phyloP scores from a whole-genome alignment of 1,139 yeast species.

The Yamadazyma trypodendri region DNA sequence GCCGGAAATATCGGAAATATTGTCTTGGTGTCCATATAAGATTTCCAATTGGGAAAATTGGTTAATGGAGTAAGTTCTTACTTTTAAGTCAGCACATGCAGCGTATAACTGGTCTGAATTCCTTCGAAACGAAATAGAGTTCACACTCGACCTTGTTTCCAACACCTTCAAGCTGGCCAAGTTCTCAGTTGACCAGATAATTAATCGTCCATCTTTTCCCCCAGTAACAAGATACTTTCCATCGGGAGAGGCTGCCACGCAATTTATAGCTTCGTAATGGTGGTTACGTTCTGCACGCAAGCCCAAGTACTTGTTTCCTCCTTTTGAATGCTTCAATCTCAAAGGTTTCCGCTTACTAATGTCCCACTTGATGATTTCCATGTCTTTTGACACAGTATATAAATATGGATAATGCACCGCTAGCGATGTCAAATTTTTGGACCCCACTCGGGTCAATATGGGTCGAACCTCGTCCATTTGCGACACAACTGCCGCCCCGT shows the following conservation, averaged over 20 bases:
- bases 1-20: constrained; percentile 76
- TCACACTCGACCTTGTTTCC: constrained; percentile 72
- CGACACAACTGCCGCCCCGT: constrained; percentile 47
- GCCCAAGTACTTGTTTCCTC: constrained; percentile 51
- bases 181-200: constrained; percentile 83
- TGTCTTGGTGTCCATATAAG: constrained; percentile 93
- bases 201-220: constrained; percentile 74
- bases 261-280: constrained; percentile 71
- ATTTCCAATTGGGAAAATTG: constrained; percentile 89
- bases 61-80: constrained; percentile 80
- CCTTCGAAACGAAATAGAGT: constrained; percentile 74
- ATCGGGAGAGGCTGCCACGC: constrained; percentile 84
- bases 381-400: constrained; percentile 83
- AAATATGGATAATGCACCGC: constrained; percentile 57
- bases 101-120: constrained; percentile 85
- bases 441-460: constrained; percentile 55
- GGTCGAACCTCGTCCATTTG: constrained; percentile 42
- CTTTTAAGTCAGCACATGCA: constrained; percentile 88
- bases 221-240: constrained; percentile 90
- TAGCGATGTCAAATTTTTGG: constrained; percentile 54
- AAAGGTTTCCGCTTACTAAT: constrained; percentile 49
- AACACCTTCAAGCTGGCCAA: constrained; percentile 73
- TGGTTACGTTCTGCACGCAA: constrained; percentile 51
- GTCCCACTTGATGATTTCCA: constrained; percentile 76
- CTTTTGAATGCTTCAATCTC: constrained; percentile 62